Conservation (phyloP, 139 green algal species). For the Axilococcus clingmanii region DNA sequence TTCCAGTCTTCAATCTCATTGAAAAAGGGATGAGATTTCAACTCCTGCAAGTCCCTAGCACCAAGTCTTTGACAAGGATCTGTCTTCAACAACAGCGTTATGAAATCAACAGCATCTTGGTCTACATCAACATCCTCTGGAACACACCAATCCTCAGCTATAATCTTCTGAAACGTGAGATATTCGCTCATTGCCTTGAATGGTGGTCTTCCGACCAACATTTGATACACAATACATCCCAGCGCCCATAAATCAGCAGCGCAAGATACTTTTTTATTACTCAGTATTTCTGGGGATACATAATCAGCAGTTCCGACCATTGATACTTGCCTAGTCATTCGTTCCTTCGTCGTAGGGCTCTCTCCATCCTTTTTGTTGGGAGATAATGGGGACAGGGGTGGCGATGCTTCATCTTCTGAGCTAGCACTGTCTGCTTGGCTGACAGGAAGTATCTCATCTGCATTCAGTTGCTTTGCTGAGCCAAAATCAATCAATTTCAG, state of each 20-base stretch:
- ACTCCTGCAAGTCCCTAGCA: constrained; percentile 36
- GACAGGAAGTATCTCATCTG: constrained; percentile 1
- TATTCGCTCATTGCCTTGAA: constrained; percentile 75
- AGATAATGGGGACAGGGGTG: not conserved
- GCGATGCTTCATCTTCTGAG: not conserved
- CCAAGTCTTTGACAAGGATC: constrained; percentile 54
- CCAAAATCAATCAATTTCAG: constrained; percentile 93
- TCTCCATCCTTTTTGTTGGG: not conserved
- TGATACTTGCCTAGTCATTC: constrained; percentile 18
- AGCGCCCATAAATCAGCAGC: constrained; percentile 73
- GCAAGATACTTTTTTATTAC: constrained; percentile 46
- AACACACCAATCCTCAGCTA: not conserved
- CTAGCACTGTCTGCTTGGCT: not conserved
- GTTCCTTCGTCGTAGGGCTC: not conserved
- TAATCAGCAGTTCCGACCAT: constrained; percentile 88
- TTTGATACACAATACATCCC: constrained; percentile 59
- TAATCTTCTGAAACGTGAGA: constrained; percentile 70
- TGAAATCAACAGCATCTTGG: constrained; percentile 37
- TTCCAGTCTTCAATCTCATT: constrained; percentile 29
- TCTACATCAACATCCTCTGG: constrained; percentile 1
- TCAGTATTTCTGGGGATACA: constrained; percentile 64
- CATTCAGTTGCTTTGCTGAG: constrained; percentile 46
- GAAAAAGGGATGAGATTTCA: constrained; percentile 63
- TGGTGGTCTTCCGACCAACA: constrained; percentile 49
- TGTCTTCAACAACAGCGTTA: constrained; percentile 45